Base-by-base conservation (phyloP, 2,329 filamentous ascomycete genomes). In the Alternaria longipes region DNA sequence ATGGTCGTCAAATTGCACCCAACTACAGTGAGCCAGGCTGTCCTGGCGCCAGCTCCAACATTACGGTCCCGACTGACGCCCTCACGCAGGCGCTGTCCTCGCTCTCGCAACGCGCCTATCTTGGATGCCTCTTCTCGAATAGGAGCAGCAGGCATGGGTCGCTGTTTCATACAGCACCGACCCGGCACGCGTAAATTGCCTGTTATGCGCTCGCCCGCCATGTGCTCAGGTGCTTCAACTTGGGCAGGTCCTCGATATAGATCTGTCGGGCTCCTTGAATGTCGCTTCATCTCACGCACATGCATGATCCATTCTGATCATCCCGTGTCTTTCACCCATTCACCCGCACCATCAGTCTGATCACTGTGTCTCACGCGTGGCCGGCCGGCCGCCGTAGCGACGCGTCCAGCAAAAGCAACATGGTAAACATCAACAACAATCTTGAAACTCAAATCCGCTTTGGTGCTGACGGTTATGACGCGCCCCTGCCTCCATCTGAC, bases 141-240 rank as follows among this genome's bases (percentile, higher is more conserved):
- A 34, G 46, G 58, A 36, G 53, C 51, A 57, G 30, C 58, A 45
- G 45, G 41, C 34, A 63, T 56, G 56, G 47, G 50, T 52, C 51
- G 47, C 51, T 60, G 71, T 74, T 74, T 74, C 72, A 73, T 61
- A 59, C 68, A 57, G 18, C 66, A 58, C 63, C 55, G 62, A 62
- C 63, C 68, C 65, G 59, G 65, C 63, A 60, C 65, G 67, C 64
- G 68, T 66, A 74, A 69, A 74, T 73, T 72, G 68, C 69, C 54
- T 54, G 66, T 71, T 66, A 69, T 72, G 69, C 69, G 57, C 66
- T 59, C 62, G 60, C 59, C 56, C 46, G 46, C 45, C 28, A 20
- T 49, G 45, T 34, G 45, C 45, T 18, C 32, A 22, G 18, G 12
- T 50, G 30, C 46, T 34, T 36, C 34, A 36, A 36, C 46, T 36